phyloP scores from a whole-genome alignment of 345 rosid genomes.

The Schrenkiella parvula region DNA sequence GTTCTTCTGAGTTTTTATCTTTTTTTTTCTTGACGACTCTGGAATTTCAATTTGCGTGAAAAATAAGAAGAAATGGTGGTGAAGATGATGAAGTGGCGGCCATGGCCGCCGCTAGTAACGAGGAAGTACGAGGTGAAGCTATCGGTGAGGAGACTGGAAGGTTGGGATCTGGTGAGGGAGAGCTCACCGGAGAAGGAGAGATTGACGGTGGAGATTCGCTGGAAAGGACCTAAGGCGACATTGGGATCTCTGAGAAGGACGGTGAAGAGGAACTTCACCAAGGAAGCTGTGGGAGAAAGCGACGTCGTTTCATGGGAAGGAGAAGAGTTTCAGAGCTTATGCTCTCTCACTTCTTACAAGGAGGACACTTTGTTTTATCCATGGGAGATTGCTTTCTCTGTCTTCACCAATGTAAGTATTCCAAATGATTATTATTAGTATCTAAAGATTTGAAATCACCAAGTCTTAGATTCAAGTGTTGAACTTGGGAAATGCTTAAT shows the following conservation, averaged over 20 bases:
- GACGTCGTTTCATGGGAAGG: conserved; percentile 77
- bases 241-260: conserved; percentile 66
- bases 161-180: conserved; percentile 69
- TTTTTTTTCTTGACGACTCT: not conserved
- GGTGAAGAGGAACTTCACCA: conserved; percentile 83
- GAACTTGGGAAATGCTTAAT: not conserved
- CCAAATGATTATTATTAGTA: not conserved
- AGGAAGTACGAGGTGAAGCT: conserved; percentile 75
- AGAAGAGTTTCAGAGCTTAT: conserved; percentile 73
- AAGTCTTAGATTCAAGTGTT: not conserved
- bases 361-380: conserved; percentile 80
- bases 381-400: conserved; percentile 90
- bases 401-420: conserved; percentile 66
- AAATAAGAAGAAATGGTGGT: conserved; percentile 53
- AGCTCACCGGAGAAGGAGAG: conserved; percentile 35
- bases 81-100: conserved; percentile 99
- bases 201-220: conserved; percentile 78
- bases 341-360: conserved; percentile 65
- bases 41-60: not conserved
- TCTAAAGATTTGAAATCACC: not conserved
- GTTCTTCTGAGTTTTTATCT: not conserved
- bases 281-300: conserved; percentile 46
- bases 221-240: conserved; percentile 93
- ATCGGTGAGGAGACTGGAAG: conserved; percentile 62
- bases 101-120: conserved; percentile 78